A percentile compares a stretch with the other conserved stretches of the same genome.
Evolutionary conservation across 1,139 yeast genomes (phyloP).

Genomic region (Saccharomyces hybrid): DNA sequence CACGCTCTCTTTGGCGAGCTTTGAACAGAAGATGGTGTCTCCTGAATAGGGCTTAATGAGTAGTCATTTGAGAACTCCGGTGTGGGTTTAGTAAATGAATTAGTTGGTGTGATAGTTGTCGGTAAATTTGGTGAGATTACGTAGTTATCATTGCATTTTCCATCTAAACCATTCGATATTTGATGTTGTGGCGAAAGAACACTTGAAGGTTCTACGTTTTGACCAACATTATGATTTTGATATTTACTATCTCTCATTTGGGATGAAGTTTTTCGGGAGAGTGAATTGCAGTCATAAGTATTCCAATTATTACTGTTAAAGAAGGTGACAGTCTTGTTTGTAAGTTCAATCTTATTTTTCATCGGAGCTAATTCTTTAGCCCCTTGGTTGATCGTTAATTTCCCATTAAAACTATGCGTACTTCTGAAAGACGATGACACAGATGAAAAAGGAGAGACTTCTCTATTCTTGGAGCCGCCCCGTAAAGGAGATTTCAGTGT

Average conservation of each 20-base stretch:
- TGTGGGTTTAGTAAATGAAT: slow-evolving; percentile 20
- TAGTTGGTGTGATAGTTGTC: slow-evolving; percentile 15
- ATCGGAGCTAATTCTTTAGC: slow-evolving; percentile 28
- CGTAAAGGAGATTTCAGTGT: not conserved
- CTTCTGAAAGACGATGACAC: slow-evolving; percentile 23
- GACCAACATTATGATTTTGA: not conserved
- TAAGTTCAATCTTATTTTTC: slow-evolving; percentile 44
- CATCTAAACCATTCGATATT: not conserved
- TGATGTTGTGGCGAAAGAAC: not conserved
- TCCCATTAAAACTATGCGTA: slow-evolving; percentile 31
- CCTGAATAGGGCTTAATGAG: slow-evolving; percentile 32
- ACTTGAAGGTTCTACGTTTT: not conserved
- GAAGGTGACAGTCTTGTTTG: slow-evolving; percentile 51
- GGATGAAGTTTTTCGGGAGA: not conserved
- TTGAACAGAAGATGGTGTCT: slow-evolving; percentile 25
- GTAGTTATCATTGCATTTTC: not conserved
- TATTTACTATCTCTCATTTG: not conserved
- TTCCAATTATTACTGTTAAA: slow-evolving; percentile 30
- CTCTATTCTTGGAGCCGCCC: not conserved
- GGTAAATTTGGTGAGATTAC: not conserved
- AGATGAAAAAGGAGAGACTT: slow-evolving; percentile 16
- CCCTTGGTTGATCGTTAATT: slow-evolving; percentile 20
- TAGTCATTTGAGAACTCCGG: slow-evolving; percentile 19
- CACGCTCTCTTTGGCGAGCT: slow-evolving; percentile 21
- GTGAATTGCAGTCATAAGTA: not conserved